Evolutionary conservation across 1,284 basidiomycete species (phyloP).

Genomic region (Cryptococcus hybrid): DNA sequence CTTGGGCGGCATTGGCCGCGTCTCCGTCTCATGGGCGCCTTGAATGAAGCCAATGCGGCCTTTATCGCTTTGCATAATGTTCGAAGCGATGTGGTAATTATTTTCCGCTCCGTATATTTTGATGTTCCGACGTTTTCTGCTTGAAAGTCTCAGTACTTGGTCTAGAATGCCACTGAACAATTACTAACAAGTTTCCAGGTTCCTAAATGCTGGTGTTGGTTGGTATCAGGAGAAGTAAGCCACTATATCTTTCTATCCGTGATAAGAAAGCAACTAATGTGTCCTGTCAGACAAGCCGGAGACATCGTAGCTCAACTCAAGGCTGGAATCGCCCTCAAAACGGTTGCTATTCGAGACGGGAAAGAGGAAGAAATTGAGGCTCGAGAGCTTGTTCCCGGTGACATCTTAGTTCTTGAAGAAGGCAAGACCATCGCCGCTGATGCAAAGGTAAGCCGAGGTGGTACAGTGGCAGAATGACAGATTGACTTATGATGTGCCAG

Average conservation of each 20-base stretch:
- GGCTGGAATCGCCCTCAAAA: constrained; percentile 57
- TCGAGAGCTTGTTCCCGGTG: constrained; percentile 58
- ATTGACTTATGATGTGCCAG: constrained; percentile 45
- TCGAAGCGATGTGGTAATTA: no score
- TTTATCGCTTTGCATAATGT: no score
- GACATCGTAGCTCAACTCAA: constrained; percentile 55
- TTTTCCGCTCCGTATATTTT: no score
- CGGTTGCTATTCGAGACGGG: constrained; percentile 54
- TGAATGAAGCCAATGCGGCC: no score
- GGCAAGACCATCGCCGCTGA: constrained; percentile 58
- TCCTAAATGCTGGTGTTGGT: constrained; percentile 57
- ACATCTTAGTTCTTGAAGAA: constrained; percentile 55
- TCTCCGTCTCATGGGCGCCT: no score
- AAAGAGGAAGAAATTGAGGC: constrained; percentile 57
- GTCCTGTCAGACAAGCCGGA: constrained; percentile 33
- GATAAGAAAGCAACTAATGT: constrained; percentile 1
- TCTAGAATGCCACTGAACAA: no score
- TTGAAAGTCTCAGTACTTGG: no score
- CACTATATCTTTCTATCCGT: constrained; percentile 1
- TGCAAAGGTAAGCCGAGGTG: constrained; percentile 44
- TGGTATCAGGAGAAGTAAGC: constrained; percentile 60
- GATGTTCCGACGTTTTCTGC: no score
- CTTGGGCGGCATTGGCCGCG: no score
- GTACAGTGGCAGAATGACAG: not conserved
- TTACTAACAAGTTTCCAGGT: constrained; percentile 24